These are phyloP conservation scores for Malus hybrid DNA, from an alignment of 331 rosid species.

Conservation along the genomic window DNA sequence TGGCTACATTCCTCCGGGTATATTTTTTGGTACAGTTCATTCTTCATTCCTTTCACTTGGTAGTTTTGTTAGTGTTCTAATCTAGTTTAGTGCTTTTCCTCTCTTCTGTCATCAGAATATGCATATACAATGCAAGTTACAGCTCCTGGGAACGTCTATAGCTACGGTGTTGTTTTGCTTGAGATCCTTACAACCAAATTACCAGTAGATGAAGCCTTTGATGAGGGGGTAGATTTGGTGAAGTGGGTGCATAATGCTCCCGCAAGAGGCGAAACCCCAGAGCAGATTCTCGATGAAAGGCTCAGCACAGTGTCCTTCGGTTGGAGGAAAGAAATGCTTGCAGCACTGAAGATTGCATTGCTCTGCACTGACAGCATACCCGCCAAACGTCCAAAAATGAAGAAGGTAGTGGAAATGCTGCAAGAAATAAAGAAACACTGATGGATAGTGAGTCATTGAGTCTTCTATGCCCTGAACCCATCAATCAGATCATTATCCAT, in stretches of 20 bases:
- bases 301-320: slow-evolving; percentile 92
- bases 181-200: slow-evolving; percentile 85
- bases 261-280: slow-evolving; percentile 88
- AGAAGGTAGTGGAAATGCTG: slow-evolving; percentile 93
- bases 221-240: slow-evolving; percentile 91
- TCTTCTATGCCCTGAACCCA: background rate
- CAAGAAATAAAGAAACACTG: slow-evolving; percentile 61
- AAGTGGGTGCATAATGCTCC: slow-evolving; percentile 98
- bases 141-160: slow-evolving; percentile 91
- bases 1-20: slow-evolving; percentile 98
- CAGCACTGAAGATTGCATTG: slow-evolving; percentile 83
- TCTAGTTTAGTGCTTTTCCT: background rate
- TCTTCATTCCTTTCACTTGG: background rate
- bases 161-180: slow-evolving; percentile 86
- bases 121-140: slow-evolving; percentile 99
- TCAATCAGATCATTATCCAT: slow-evolving; percentile 17
- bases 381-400: slow-evolving; percentile 94
- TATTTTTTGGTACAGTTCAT: background rate
- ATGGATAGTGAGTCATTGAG: background rate
- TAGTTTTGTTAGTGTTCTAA: background rate
- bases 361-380: slow-evolving; percentile 90
- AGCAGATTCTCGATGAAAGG: slow-evolving; percentile 87
- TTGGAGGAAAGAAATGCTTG: slow-evolving; percentile 99
- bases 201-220: slow-evolving; percentile 91
- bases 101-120: slow-evolving; percentile 62